A percentile compares a stretch with the other conserved stretches of the same genome.
These are phyloP conservation scores for Licmophora abbreviata DNA, from an alignment of 108 stramenopile species.

Conservation along the genomic window DNA sequence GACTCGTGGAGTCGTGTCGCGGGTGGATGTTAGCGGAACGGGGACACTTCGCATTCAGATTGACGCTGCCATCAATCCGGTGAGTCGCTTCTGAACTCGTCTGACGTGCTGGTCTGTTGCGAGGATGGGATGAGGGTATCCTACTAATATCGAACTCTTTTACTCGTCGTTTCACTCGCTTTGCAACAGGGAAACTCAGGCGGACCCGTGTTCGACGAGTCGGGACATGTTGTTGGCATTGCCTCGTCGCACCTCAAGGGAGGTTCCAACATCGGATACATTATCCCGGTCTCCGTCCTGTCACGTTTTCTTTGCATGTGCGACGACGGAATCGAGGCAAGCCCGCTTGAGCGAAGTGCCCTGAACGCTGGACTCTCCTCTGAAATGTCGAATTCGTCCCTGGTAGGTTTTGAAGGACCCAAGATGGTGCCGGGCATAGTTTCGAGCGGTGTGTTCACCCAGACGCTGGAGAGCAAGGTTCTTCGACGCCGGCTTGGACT, in stretches of 20 bases:
- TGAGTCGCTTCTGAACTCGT: too few relatives aligned
- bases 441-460: slow-evolving; percentile 12
- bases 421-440: slow-evolving; percentile 1
- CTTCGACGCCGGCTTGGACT: slow-evolving; percentile 24
- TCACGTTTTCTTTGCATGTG: slow-evolving; percentile 33
- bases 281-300: slow-evolving; percentile 48
- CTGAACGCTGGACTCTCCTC: slow-evolving; percentile 18
- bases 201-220: slow-evolving; percentile 54
- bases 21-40: slow-evolving; percentile 44
- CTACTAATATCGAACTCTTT: too few relatives aligned
- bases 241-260: slow-evolving; percentile 38
- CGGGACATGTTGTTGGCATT: slow-evolving; percentile 50
- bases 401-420: slow-evolving; percentile 1
- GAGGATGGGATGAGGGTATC: too few relatives aligned
- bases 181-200: slow-evolving; percentile 65
- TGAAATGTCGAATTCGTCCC: slow-evolving; percentile 8
- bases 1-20: slow-evolving; percentile 58
- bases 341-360: too few relatives aligned
- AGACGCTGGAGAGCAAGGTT: slow-evolving; percentile 32
- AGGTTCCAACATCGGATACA: slow-evolving; percentile 57
- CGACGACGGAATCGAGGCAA: too few relatives aligned
- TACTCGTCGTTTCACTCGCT: too few relatives aligned
- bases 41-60: slow-evolving; percentile 57
- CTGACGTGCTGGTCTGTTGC: too few relatives aligned
- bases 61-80: slow-evolving; percentile 63